A percentile compares a stretch with the other conserved stretches of the same genome.
These are phyloP conservation scores for Mycena sanguinolenta DNA, from an alignment of 768 basidiomycete species.

Conservation along the genomic window DNA sequence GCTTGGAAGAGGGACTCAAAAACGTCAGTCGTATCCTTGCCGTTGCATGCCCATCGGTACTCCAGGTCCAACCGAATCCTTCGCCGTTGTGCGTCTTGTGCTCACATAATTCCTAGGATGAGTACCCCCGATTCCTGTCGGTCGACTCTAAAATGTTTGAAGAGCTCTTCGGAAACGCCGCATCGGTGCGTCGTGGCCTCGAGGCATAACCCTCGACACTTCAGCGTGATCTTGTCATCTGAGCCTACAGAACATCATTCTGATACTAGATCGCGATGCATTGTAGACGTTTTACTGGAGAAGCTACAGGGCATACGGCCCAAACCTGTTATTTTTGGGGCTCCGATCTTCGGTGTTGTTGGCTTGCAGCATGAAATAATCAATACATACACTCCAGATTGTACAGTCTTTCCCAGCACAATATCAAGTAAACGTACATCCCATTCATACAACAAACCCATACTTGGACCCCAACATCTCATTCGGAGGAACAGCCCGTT, in stretches of 20 bases:
- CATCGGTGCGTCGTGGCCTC: too few species aligned
- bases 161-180: background rate
- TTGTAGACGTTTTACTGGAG: too few species aligned
- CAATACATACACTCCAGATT: background rate
- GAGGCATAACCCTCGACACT: too few species aligned
- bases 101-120: slow-evolving; percentile 15
- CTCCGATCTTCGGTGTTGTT: too few species aligned
- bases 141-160: slow-evolving; percentile 12
- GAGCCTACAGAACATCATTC: too few species aligned
- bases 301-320: too few species aligned
- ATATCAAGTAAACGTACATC: background rate
- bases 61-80: slow-evolving; percentile 10
- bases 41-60: slow-evolving; percentile 30
- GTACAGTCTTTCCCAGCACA: background rate
- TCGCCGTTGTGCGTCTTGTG: background rate
- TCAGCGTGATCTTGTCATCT: too few species aligned
- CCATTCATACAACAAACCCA: slow-evolving; percentile 32
- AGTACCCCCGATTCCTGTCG: slow-evolving; percentile 21
- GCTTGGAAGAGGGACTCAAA: slow-evolving; percentile 21
- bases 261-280: too few species aligned
- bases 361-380: too few species aligned
- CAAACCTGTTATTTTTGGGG: too few species aligned
- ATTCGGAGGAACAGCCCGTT: slow-evolving; percentile 42
- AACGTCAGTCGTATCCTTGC: slow-evolving; percentile 24
- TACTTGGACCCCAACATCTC: slow-evolving; percentile 43